phyloP scores from a whole-genome alignment of 805 yeast species.

The Hanseniaspora valbyensis region DNA sequence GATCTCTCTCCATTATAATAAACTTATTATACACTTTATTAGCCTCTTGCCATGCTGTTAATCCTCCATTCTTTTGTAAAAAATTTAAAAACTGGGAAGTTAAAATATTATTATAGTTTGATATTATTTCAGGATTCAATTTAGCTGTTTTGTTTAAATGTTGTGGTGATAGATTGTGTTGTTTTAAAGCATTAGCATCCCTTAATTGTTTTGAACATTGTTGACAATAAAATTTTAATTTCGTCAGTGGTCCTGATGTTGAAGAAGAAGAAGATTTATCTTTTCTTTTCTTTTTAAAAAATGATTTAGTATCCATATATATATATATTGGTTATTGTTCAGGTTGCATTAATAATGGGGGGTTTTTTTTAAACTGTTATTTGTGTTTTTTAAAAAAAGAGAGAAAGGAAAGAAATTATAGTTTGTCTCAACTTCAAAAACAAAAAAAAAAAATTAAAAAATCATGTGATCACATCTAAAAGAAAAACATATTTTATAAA shows the following conservation, averaged over 20 bases:
- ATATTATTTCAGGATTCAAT: slow-evolving; percentile 40
- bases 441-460: too few relatives aligned
- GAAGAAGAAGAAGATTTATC: slow-evolving; percentile 32
- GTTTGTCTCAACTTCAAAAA: too few relatives aligned
- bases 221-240: slow-evolving; percentile 80
- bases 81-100: slow-evolving; percentile 61
- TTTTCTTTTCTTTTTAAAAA: slow-evolving; percentile 62
- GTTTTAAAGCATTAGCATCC: slow-evolving; percentile 89
- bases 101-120: slow-evolving; percentile 46
- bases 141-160: slow-evolving; percentile 52
- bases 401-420: too few relatives aligned
- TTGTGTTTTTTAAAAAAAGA: too few relatives aligned
- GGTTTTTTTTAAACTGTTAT: not conserved
- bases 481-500: too few relatives aligned
- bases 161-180: slow-evolving; percentile 73
- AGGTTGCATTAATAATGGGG: not conserved
- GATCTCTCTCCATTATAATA: slow-evolving; percentile 61
- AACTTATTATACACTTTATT: slow-evolving; percentile 85
- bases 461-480: too few relatives aligned
- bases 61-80: slow-evolving; percentile 49
- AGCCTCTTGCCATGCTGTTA: slow-evolving; percentile 41
- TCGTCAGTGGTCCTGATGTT: slow-evolving; percentile 28
- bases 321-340: too few relatives aligned
- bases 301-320: slow-evolving; percentile 28
- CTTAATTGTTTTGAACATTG: slow-evolving; percentile 87